phyloP scores from a whole-genome alignment of 2,329 filamentous ascomycete species.

The Xylaria multiplex region DNA sequence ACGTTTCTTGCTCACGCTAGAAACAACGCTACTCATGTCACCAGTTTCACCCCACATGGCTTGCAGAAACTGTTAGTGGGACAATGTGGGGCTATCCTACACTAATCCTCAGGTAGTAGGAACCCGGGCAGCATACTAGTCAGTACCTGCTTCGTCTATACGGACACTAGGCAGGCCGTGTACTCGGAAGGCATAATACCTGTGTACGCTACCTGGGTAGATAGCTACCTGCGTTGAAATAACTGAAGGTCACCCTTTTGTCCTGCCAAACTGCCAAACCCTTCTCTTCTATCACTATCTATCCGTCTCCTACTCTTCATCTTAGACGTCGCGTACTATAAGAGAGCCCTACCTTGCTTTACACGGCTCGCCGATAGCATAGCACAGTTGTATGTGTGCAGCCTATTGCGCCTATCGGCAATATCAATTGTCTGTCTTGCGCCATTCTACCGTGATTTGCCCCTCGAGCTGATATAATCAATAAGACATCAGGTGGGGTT shows the following conservation, averaged over 20 bases:
- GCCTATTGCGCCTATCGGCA: not conserved
- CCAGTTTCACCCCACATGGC: conserved; percentile 27
- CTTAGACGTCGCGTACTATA: not conserved
- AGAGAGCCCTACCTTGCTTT: not conserved
- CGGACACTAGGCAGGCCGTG: too few relatives aligned
- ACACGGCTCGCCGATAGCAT: conserved; percentile 3
- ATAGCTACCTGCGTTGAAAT: not conserved
- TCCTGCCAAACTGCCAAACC: not conserved
- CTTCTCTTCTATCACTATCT: conserved; percentile 4
- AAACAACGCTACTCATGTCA: not conserved
- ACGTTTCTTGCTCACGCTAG: conserved; percentile 24
- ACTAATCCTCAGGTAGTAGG: not conserved
- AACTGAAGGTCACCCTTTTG: conserved; percentile 4
- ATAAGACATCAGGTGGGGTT: conserved; percentile 22
- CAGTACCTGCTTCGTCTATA: not conserved
- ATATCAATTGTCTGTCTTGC: conserved; percentile 19
- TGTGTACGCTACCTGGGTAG: too few relatives aligned
- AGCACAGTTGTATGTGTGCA: conserved; percentile 14
- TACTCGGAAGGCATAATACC: too few relatives aligned
- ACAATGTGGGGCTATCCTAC: conserved; percentile 15
- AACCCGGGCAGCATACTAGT: too few relatives aligned
- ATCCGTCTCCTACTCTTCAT: not conserved
- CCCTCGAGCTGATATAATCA: conserved; percentile 24
- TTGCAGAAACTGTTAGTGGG: conserved; percentile 31
- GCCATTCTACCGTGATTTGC: not conserved